Evolutionary conservation across 208 protist genomes (phyloP).

Genomic region (Porcisia hertigi): DNA sequence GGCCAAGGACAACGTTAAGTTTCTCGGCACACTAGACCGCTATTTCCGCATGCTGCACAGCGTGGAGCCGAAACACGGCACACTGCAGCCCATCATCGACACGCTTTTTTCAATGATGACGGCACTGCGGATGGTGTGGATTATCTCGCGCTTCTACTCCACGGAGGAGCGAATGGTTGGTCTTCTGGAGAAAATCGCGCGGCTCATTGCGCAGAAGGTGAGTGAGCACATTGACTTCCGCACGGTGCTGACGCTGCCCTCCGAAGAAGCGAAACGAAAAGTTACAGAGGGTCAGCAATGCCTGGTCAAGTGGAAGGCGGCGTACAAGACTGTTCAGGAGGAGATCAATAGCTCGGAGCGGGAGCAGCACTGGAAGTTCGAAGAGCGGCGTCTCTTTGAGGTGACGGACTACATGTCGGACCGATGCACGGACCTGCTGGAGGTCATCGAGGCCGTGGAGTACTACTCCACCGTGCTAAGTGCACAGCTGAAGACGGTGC

Average conservation of each 20-base stretch:
- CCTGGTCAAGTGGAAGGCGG: constrained; percentile 94
- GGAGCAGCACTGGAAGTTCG: constrained; percentile 98
- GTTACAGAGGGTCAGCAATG: constrained; percentile 93
- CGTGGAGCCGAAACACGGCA: constrained; percentile 72
- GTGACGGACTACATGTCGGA: constrained; percentile 97
- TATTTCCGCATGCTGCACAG: constrained; percentile 97
- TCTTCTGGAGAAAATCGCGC: constrained; percentile 97
- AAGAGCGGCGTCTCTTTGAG: constrained; percentile 96
- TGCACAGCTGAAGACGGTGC: constrained; percentile 96
- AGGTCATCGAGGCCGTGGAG: constrained; percentile 94
- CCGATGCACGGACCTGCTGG: constrained; percentile 94
- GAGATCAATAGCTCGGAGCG: constrained; percentile 96
- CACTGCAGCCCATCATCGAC: constrained; percentile 95
- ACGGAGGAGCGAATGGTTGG: constrained; percentile 98
- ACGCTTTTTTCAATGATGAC: constrained; percentile 98
- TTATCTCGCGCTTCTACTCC: constrained; percentile 99
- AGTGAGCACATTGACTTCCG: constrained; percentile 94
- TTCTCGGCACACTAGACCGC: constrained; percentile 97
- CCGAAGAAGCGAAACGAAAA: constrained; percentile 74
- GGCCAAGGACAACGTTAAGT: constrained; percentile 99
- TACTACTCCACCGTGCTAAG: constrained; percentile 97
- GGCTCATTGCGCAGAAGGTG: constrained; percentile 96
- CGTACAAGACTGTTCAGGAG: constrained; percentile 93
- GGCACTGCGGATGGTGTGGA: constrained; percentile 99
- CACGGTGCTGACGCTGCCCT: constrained; percentile 79